Evolutionary conservation across 2,329 filamentous ascomycete species (phyloP).

Genomic region (Diaporthe citri): DNA sequence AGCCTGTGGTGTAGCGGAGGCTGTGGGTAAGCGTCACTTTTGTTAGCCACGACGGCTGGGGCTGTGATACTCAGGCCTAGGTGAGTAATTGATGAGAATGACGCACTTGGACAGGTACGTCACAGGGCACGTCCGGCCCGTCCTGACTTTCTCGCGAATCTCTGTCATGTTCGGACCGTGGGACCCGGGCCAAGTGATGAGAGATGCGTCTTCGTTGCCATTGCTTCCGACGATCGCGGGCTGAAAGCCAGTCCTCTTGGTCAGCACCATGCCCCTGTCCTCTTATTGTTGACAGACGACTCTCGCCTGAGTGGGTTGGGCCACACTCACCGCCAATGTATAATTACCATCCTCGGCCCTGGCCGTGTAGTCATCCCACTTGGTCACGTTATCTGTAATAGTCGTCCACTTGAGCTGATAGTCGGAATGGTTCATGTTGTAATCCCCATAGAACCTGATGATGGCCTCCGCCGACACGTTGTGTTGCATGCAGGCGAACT

Average conservation of each 20-base stretch:
- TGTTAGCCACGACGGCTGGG: background rate
- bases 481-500: slow-evolving; percentile 54
- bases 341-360: slow-evolving; percentile 45
- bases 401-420: slow-evolving; percentile 49
- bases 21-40: background rate
- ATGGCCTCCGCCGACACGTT: slow-evolving; percentile 49
- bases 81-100: background rate
- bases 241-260: slow-evolving; percentile 20
- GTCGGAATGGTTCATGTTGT: slow-evolving; percentile 44
- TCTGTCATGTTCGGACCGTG: background rate
- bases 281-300: too few relatives aligned
- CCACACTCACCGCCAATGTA: slow-evolving; percentile 44
- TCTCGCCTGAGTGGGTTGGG: too few relatives aligned
- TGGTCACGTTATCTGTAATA: slow-evolving; percentile 47
- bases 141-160: background rate
- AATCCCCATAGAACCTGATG: slow-evolving; percentile 47
- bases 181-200: slow-evolving; percentile 35
- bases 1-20: background rate
- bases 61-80: background rate
- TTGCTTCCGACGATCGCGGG: slow-evolving; percentile 44
- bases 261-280: too few relatives aligned
- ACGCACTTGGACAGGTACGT: background rate
- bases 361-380: slow-evolving; percentile 50
- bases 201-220: slow-evolving; percentile 43
- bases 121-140: background rate